Base-by-base conservation (phyloP, 768 basidiomycete species). In the Leucosporidium creatinivorum region DNA sequence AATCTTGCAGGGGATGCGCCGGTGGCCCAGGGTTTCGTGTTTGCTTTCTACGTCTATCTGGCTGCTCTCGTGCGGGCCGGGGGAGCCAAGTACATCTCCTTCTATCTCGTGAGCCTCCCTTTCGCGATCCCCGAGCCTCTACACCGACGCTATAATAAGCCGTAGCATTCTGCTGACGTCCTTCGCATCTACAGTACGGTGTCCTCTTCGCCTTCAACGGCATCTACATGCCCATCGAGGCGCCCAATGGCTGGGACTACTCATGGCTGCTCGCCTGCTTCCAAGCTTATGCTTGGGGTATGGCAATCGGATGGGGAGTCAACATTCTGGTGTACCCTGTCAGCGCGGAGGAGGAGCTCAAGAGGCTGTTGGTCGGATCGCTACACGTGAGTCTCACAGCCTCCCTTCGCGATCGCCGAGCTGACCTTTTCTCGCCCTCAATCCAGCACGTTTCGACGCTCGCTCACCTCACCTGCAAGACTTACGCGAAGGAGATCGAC, bases 21-120 rank as follows among this genome's bases (percentile, higher is more conserved):
- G 12, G 74, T 76, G 30, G 76, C 72, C 1, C 77, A 78, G 61
- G 77, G 73, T 19, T 72, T 78, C 56, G 62, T 76, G 23, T 78
- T 77, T 33, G 75, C 72, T 17, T 8, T 73, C 10, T 72, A 67
- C 31, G 73, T 76, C 30, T 78, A 78, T 58, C 23, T 66, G 47
- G 55, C 60, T 47, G 65, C 72, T 3, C 52, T 69, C 21, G 62
- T 72, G 0, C 67, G 71, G 3, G 65, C 31, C 47, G 36, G 49
- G 21, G 69, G 69, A 2, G 54, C 66, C n/a, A 65, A 65, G 18
- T 70, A 65, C 59, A 64, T 67, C 56, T 49, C 63, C 13, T 71
- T 65, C 61, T 71, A 65, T 57, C 66, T 71, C 50, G 69, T 66
- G n/a, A 23, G 69, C 4, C 15, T 17, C 39, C 39, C 39, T 15